phyloP scores from a whole-genome alignment of 208 protist species.

The Acanthamoeba royreba region DNA sequence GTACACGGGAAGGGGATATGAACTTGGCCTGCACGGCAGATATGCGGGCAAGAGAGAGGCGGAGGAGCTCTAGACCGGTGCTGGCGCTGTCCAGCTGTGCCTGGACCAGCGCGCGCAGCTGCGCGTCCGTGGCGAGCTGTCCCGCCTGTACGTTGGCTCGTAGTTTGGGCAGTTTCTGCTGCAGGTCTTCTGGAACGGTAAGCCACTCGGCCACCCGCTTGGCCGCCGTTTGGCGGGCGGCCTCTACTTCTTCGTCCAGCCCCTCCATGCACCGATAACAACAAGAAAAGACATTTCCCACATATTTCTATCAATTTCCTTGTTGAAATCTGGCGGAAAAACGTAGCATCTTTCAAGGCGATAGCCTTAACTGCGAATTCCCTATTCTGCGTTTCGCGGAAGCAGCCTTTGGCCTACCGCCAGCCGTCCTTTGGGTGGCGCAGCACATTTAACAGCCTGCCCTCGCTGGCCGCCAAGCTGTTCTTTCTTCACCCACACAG shows the following conservation, averaged over 20 bases:
- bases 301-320: neutral
- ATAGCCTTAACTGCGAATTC: too few species aligned
- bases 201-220: neutral
- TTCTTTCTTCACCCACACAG: neutral
- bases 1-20: neutral
- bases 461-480: neutral
- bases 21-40: neutral
- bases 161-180: neutral
- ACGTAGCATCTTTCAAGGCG: too few species aligned
- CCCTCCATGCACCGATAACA: neutral
- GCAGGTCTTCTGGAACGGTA: neutral
- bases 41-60: neutral
- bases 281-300: neutral
- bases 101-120: slow-evolving; percentile 1
- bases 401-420: too few species aligned
- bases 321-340: neutral
- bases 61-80: neutral
- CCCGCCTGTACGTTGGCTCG: neutral
- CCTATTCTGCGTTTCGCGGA: too few species aligned
- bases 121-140: neutral
- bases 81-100: neutral
- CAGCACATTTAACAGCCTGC: too few species aligned
- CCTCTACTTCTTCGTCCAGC: neutral
- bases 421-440: too few species aligned
- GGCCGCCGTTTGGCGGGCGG: neutral